phyloP scores from a whole-genome alignment of 2,329 filamentous ascomycete genomes.

The Alternaria panax region DNA sequence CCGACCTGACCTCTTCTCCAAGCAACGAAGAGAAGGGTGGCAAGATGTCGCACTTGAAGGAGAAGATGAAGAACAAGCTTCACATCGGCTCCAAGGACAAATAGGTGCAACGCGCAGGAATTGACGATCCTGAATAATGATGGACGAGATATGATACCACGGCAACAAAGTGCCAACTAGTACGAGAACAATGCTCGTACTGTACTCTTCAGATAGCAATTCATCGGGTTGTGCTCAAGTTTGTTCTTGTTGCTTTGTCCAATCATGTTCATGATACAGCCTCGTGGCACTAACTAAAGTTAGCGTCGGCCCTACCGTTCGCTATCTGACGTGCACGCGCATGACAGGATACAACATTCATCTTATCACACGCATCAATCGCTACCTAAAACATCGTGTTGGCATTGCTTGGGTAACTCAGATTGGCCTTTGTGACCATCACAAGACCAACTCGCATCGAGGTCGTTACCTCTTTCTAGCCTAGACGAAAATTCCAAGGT shows the following conservation, averaged over 20 bases:
- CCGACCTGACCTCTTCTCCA: constrained; percentile 24
- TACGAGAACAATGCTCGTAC: constrained; percentile 9
- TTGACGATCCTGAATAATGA: constrained; percentile 6
- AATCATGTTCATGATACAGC: constrained; percentile 24
- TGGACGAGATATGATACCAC: constrained; percentile 36
- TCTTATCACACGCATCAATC: constrained; percentile 34
- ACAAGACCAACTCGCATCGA: constrained; percentile 1
- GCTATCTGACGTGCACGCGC: constrained; percentile 15
- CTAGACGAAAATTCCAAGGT: constrained; percentile 1
- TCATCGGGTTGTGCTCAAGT: constrained; percentile 8
- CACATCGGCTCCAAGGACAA: constrained; percentile 56
- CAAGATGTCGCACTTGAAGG: constrained; percentile 62
- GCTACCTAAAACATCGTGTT: constrained; percentile 16
- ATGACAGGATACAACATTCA: constrained; percentile 21
- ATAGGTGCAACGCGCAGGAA: constrained; percentile 16
- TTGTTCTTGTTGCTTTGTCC: constrained; percentile 7
- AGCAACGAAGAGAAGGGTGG: constrained; percentile 35
- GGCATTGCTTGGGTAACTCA: background rate
- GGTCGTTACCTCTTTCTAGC: background rate
- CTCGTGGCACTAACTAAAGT: constrained; percentile 27
- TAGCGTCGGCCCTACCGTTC: constrained; percentile 20
- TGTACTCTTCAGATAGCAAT: constrained; percentile 10
- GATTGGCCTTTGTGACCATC: background rate
- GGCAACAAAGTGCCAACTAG: constrained; percentile 12
- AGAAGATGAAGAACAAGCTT: constrained; percentile 75